Base-by-base conservation (phyloP, 306 rosid genomes). In the Dalbergia cultrata region DNA sequence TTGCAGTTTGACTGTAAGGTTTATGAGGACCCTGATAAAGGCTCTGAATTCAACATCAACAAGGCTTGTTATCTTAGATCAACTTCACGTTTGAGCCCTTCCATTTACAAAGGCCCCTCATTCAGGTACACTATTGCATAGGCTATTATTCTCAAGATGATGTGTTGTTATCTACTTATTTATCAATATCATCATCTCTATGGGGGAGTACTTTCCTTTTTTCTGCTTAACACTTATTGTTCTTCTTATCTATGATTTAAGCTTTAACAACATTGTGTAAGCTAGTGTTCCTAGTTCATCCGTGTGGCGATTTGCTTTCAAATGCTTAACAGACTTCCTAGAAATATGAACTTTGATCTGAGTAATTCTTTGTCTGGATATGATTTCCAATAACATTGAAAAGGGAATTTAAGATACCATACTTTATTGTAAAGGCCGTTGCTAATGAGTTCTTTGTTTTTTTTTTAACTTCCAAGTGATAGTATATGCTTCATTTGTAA, bases 1-100 rank as follows among this genome's bases (percentile, higher is more conserved):
- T 77, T 95, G 89, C 97, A 86, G 77, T 95, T 93, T 76, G 90
- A 95, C 44, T 95, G 97, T 79, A 39, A 35, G 59, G 82, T 85
- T 80, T 85, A 47, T 64, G 82, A 84, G 78, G 50, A 70, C 13
- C 52, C 31, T 69, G n/a, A 63, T 72, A 8, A 34, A 69, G 85
- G 83, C 33, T 90, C 92, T 17, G 60, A 70, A 7, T 88, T 85
- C 67, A 60, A 79, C 47, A 87, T 95, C 83, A 62, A 44, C 2
- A 76, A 74, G 70, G 92, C 89, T 75, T 81, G 80, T 80, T 90
- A 66, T 85, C 84, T 89, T 57, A 86, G 47, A 49, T 88, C 97
- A 6, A 34, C 84, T 39, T 14, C 67, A 31, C 70, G 9, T 78
- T 21, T 78, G 35, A 33, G 41, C 8, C 58, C 86, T 49, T 87